phyloP scores from a whole-genome alignment of 768 basidiomycete species.

The Trametes meyenii region DNA sequence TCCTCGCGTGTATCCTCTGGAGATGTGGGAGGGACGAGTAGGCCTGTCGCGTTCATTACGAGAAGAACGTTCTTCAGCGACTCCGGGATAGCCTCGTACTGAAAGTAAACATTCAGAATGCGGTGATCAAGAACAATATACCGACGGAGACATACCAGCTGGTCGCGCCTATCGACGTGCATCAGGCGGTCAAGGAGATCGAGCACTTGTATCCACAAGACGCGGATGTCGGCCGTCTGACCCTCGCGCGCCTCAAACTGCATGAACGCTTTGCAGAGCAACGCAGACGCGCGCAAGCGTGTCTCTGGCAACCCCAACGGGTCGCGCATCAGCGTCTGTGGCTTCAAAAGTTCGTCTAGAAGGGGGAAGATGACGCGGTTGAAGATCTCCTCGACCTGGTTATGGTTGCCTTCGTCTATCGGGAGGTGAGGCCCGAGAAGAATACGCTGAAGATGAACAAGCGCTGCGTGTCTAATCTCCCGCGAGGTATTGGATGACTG shows the following conservation, averaged over 20 bases:
- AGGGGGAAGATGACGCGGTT: constrained; percentile 89
- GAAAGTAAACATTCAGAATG: constrained; percentile 5
- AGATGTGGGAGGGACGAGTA: constrained; percentile 70
- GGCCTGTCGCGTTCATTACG: constrained; percentile 90
- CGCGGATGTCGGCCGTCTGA: constrained; percentile 62
- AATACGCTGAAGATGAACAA: constrained; percentile 61
- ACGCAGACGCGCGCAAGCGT: constrained; percentile 80
- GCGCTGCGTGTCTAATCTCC: constrained; percentile 69
- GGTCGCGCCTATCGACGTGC: constrained; percentile 81
- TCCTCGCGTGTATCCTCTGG: constrained; percentile 53
- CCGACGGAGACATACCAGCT: constrained; percentile 61
- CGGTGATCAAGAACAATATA: too few species aligned
- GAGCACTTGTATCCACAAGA: constrained; percentile 87
- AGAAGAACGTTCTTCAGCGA: constrained; percentile 95
- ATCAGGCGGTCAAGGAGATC: constrained; percentile 90
- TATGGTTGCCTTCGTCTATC: constrained; percentile 58
- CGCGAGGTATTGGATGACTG: constrained; percentile 84
- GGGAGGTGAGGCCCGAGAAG: constrained; percentile 76
- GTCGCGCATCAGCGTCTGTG: constrained; percentile 77
- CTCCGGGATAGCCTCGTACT: constrained; percentile 96
- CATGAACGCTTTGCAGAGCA: constrained; percentile 95
- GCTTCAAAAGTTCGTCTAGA: constrained; percentile 86
- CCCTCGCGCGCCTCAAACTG: constrained; percentile 83
- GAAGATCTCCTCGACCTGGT: constrained; percentile 81
- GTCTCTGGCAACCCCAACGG: constrained; percentile 91